A percentile compares a stretch with the other conserved stretches of the same genome.
Conservation (phyloP, 2,329 filamentous ascomycete species). For the Tolypocladium ophioglossoides region DNA sequence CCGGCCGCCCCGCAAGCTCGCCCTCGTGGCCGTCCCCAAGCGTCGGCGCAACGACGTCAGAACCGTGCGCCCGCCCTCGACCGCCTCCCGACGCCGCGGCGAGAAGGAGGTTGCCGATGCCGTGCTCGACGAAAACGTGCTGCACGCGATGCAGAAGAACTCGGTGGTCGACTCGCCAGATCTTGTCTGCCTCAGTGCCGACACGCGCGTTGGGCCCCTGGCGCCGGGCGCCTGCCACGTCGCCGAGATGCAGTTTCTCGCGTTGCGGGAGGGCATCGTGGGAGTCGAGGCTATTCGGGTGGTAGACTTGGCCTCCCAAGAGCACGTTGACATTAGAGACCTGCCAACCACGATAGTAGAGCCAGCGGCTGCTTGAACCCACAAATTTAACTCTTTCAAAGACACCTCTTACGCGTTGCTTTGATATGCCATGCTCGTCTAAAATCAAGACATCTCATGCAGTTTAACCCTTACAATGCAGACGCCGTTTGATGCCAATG, state of each 20-base stretch:
- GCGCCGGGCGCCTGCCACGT: constrained; percentile 64
- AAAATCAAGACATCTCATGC: not conserved
- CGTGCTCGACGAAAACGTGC: constrained; percentile 59
- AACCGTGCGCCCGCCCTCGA: constrained; percentile 42
- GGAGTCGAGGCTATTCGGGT: constrained; percentile 63
- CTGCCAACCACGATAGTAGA: constrained; percentile 57
- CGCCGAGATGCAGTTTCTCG: constrained; percentile 61
- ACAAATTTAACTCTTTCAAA: no score
- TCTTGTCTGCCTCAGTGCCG: constrained; percentile 64
- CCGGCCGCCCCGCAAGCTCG: constrained; percentile 50
- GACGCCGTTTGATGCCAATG: not conserved
- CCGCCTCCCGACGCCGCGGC: constrained; percentile 24
- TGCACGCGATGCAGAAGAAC: constrained; percentile 61
- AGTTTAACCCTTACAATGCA: no score
- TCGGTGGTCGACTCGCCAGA: constrained; percentile 54
- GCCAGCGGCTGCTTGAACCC: constrained; percentile 14
- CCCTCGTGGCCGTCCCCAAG: constrained; percentile 56
- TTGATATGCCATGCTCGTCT: not conserved
- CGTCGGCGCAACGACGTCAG: constrained; percentile 48
- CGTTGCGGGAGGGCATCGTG: constrained; percentile 55
- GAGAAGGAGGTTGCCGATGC: constrained; percentile 47
- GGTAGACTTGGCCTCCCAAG: constrained; percentile 61
- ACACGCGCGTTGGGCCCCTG: constrained; percentile 63
- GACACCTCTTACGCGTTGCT: not conserved
- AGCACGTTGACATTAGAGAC: constrained; percentile 68